phyloP scores from a whole-genome alignment of 495 filamentous ascomycete genomes.

The Hyaloscypha variabilis region DNA sequence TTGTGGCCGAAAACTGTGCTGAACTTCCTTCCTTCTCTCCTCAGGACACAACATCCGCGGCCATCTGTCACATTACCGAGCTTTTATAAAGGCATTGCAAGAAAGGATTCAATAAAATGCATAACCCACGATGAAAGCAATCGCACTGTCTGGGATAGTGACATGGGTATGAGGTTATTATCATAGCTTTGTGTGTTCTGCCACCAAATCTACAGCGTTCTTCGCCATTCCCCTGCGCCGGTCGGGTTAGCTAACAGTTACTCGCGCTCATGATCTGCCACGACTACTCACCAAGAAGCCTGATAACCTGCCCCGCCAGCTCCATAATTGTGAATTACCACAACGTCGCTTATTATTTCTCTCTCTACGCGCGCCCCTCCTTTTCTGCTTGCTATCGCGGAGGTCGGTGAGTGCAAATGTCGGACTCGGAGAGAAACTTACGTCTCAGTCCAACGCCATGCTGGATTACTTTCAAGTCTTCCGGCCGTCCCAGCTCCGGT shows the following conservation, averaged over 20 bases:
- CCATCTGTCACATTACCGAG: too few relatives aligned
- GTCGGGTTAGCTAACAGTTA: neutral
- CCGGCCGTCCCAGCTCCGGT: conserved; percentile 59
- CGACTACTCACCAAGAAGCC: neutral
- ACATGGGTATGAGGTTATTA: too few relatives aligned
- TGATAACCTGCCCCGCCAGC: conserved; percentile 48
- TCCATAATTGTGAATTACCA: conserved; percentile 79
- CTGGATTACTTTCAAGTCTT: conserved; percentile 68
- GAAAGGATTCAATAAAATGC: too few relatives aligned
- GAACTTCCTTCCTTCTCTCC: too few relatives aligned
- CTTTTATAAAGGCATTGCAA: too few relatives aligned
- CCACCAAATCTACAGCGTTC: neutral
- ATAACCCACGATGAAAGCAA: too few relatives aligned
- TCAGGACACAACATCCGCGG: too few relatives aligned
- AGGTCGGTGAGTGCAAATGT: neutral
- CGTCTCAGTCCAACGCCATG: conserved; percentile 66
- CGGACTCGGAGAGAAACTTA: neutral
- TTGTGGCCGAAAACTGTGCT: too few relatives aligned
- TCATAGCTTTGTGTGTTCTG: neutral
- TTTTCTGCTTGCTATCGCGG: conserved; percentile 21
- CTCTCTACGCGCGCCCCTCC: conserved; percentile 26
- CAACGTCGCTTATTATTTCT: conserved; percentile 32
- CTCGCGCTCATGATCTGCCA: neutral
- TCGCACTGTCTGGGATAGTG: too few relatives aligned
- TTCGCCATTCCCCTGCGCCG: neutral